Base-by-base conservation (phyloP, 768 basidiomycete genomes). In the Mycena leptocephala region DNA sequence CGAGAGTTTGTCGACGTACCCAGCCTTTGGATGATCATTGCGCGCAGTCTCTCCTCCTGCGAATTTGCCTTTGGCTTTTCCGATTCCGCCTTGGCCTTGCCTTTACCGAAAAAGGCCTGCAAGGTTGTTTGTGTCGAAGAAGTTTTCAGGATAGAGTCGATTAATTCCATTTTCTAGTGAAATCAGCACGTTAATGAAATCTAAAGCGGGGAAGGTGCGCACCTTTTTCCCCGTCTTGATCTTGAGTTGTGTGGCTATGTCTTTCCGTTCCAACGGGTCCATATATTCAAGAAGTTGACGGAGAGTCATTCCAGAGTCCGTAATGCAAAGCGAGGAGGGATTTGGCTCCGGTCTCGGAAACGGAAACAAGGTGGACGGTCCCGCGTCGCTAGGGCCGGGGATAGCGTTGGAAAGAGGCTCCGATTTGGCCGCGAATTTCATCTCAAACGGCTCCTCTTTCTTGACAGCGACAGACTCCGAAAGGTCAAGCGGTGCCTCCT, bases 241-340 rank as follows among this genome's bases (percentile, higher is more conserved):
- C 35, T 70, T 70, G 68, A 75, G 68, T 4, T 75, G 37, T 10
- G 56, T 63, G 11, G 35, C 61, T 13, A 70, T 18, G 9, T 13
- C 16, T 2, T n/a, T 53, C 59, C 51, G 61, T 8, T 75, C 74
- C 0, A 43, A 46, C 9, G 20, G 22, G 2, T 51, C 53, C 61
- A 75, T 37, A 48, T 37, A 70, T 58, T 70, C 68, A 16, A 75
- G 32, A 41, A 75, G 68, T 55, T 75, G 39, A 3, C 74, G 74
- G 10, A 75, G 41, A 8, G 32, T 61, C 53, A 70, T 56, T 24
- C 37, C 53, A 2, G 51, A 32, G 61, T 75, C 74, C 30, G 51
- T 43, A 37, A 46, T 58, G 68, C 74, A 75, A 24, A 75, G 68
- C 16, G 67, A 65, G 16, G 53, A 11, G 32, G 68, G 67, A 41